Conservation (phyloP, 176 grass and related monocot genomes). For the Eragrostis curvula region DNA sequence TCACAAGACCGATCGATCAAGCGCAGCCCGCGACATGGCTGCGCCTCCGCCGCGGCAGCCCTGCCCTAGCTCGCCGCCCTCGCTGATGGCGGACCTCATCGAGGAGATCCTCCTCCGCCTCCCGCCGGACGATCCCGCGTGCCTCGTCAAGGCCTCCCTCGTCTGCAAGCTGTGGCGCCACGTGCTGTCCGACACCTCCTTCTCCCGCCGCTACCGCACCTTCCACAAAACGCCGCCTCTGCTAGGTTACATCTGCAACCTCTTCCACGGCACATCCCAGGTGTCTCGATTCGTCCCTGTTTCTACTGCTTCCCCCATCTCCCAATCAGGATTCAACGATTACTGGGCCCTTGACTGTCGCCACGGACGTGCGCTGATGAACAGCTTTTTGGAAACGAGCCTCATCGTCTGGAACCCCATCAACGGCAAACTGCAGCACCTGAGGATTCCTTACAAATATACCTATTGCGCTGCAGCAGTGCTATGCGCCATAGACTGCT, state of each 20-base stretch:
- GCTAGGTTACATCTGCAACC: not conserved
- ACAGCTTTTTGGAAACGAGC: fast-evolving
- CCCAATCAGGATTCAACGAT: not conserved
- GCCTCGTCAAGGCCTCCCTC: not conserved
- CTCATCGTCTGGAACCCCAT: not conserved
- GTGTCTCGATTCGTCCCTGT: not conserved
- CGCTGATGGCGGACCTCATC: not conserved
- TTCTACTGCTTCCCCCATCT: not conserved
- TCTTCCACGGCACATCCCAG: fast-evolving
- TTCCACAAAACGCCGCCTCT: not conserved
- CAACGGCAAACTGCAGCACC: not conserved
- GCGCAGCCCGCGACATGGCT: not conserved
- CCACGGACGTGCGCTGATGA: not conserved
- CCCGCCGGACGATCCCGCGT: not conserved
- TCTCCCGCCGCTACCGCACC: not conserved
- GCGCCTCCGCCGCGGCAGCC: too few species aligned
- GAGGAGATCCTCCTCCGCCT: too few species aligned
- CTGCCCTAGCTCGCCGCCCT: too few species aligned
- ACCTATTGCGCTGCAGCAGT: not conserved
- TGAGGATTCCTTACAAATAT: fast-evolving
- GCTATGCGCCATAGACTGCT: not conserved
- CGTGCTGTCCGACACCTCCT: not conserved
- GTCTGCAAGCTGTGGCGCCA: too few species aligned
- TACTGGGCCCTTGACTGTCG: not conserved
- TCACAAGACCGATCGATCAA: too few species aligned